Evolutionary conservation across 306 rosid genomes (phyloP).

Genomic region (Cajanus cajan): DNA sequence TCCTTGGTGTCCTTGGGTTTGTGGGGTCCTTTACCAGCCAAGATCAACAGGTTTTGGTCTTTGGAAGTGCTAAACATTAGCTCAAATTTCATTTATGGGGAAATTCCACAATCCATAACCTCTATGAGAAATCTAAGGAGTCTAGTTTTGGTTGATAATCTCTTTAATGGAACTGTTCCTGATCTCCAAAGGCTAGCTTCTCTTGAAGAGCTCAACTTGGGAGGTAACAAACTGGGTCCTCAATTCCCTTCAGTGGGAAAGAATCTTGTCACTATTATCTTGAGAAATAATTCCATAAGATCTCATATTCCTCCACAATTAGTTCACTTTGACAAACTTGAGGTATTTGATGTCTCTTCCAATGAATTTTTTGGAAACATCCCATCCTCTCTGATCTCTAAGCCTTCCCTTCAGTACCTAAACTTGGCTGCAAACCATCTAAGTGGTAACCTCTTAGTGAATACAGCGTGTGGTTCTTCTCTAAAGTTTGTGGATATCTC

Average conservation of each 20-base stretch:
- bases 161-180: slow-evolving; percentile 76
- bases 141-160: slow-evolving; percentile 65
- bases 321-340: slow-evolving; percentile 42
- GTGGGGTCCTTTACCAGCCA: slow-evolving; percentile 88
- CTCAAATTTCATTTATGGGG: slow-evolving; percentile 76
- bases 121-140: slow-evolving; percentile 55
- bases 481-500: slow-evolving; percentile 73
- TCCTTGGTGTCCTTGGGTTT: slow-evolving; percentile 70
- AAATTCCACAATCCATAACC: slow-evolving; percentile 58
- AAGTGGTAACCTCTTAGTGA: slow-evolving; percentile 58
- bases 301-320: slow-evolving; percentile 51
- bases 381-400: slow-evolving; percentile 55
- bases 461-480: slow-evolving; percentile 46
- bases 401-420: slow-evolving; percentile 61
- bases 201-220: slow-evolving; percentile 69
- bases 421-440: slow-evolving; percentile 61
- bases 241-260: slow-evolving; percentile 56
- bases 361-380: slow-evolving; percentile 63
- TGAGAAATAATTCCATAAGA: slow-evolving; percentile 67
- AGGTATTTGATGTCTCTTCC: slow-evolving; percentile 63
- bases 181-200: slow-evolving; percentile 49
- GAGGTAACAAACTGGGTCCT: slow-evolving; percentile 68
- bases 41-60: slow-evolving; percentile 59
- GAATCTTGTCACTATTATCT: slow-evolving; percentile 43
- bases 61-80: slow-evolving; percentile 68